Percentiles rank a stretch among this genome's conserved stretches.
Conservation (phyloP, 139 green algal species). For the Coelastrella sp. region DNA sequence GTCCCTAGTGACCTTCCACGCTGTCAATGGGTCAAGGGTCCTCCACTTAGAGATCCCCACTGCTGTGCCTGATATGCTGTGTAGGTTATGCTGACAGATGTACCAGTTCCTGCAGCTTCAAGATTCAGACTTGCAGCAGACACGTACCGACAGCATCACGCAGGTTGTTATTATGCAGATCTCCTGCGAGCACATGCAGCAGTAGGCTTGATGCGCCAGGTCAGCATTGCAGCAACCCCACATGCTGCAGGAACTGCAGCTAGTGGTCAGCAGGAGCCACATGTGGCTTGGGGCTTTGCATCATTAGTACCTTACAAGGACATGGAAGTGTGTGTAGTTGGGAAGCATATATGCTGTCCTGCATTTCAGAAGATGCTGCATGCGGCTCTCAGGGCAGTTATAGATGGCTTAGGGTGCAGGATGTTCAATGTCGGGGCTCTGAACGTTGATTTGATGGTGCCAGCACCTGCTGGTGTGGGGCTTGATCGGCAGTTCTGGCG, state of each 20-base stretch:
- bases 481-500: constrained; percentile 10
- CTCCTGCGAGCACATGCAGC: constrained; percentile 56
- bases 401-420: constrained; percentile 77
- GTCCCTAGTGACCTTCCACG: too few species aligned
- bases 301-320: constrained; percentile 56
- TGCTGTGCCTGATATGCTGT: background rate
- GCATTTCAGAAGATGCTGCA: constrained; percentile 72
- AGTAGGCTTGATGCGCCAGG: constrained; percentile 49
- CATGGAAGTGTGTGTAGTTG: constrained; percentile 73
- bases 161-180: constrained; percentile 47
- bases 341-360: constrained; percentile 55
- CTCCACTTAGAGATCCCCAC: background rate
- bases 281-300: constrained; percentile 34
- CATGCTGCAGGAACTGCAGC: background rate
- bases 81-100: constrained; percentile 40
- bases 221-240: background rate
- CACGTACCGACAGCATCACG: constrained; percentile 35
- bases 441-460: constrained; percentile 49
- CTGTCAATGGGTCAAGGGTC: background rate
- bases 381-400: constrained; percentile 68
- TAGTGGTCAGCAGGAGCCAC: background rate
- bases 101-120: constrained; percentile 8
- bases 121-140: background rate
- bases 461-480: background rate
- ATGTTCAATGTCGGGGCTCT: constrained; percentile 84